Conservation (phyloP, 1,284 basidiomycete genomes). For the Wallemia hederae region DNA sequence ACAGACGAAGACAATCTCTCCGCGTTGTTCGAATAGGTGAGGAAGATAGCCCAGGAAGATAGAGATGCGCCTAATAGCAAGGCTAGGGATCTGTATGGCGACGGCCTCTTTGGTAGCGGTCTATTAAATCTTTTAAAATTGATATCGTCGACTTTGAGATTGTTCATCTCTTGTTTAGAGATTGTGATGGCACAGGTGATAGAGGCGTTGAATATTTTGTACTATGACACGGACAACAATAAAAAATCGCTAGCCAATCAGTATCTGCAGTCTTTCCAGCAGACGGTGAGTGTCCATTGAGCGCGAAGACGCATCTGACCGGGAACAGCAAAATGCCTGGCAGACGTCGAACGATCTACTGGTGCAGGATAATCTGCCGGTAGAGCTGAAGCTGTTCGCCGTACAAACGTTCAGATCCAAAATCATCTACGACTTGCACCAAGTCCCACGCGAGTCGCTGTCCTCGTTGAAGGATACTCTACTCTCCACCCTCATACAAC, state of each 20-base stretch:
- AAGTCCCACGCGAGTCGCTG: conserved; percentile 44
- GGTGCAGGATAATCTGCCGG: conserved; percentile 43
- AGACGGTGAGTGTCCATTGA: conserved; percentile 9
- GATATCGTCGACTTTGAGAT: neutral
- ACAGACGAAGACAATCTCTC: neutral
- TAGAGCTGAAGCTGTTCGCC: conserved; percentile 67
- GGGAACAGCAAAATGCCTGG: conserved; percentile 72
- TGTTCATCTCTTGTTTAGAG: neutral
- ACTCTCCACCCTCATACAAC: conserved; percentile 35
- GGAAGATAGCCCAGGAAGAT: neutral
- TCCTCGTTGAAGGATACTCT: conserved; percentile 65
- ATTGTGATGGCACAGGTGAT: conserved; percentile 10
- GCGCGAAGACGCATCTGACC: conserved; percentile 3
- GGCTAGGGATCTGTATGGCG: neutral
- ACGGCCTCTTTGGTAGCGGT: neutral
- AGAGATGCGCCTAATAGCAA: neutral
- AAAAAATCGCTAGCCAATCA: conserved; percentile 33
- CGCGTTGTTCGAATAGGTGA: neutral
- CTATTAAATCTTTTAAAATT: neutral
- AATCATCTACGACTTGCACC: conserved; percentile 79
- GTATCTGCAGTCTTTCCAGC: conserved; percentile 18
- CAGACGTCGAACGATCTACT: conserved; percentile 72
- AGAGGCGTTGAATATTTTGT: conserved; percentile 22
- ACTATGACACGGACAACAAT: conserved; percentile 38
- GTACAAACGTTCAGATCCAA: conserved; percentile 91